These are phyloP conservation scores for Pythium folliculosum DNA, from an alignment of 352 stramenopile genomes.

Conservation along the genomic window DNA sequence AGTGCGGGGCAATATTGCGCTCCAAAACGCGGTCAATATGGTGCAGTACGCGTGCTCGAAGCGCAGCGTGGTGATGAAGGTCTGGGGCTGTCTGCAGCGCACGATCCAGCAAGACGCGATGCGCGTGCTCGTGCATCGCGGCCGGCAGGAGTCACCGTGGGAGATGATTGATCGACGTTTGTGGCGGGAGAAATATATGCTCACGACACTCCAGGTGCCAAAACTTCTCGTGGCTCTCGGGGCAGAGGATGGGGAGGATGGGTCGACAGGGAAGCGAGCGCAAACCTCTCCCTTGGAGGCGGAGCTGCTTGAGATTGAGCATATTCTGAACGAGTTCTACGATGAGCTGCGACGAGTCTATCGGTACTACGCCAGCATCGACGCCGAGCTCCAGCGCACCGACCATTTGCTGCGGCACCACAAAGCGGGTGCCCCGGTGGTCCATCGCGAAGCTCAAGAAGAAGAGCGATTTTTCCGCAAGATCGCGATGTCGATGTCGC, in stretches of 20 bases:
- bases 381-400: slow-evolving; percentile 29
- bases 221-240: slow-evolving; percentile 38
- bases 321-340: slow-evolving; percentile 46
- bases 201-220: slow-evolving; percentile 47
- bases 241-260: background rate
- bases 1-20: slow-evolving; percentile 50
- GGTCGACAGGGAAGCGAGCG: background rate
- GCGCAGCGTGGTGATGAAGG: slow-evolving; percentile 45
- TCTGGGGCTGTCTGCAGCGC: slow-evolving; percentile 57
- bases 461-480: slow-evolving; percentile 69
- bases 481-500: slow-evolving; percentile 63
- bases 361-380: slow-evolving; percentile 56
- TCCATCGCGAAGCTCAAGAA: slow-evolving; percentile 26
- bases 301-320: slow-evolving; percentile 42
- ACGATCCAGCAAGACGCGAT: slow-evolving; percentile 61
- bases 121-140: slow-evolving; percentile 43
- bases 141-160: slow-evolving; percentile 39
- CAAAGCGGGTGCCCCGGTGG: background rate
- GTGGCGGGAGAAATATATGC: slow-evolving; percentile 63
- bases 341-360: slow-evolving; percentile 52
- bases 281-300: slow-evolving; percentile 18
- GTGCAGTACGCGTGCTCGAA: slow-evolving; percentile 74
- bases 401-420: slow-evolving; percentile 31
- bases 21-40: slow-evolving; percentile 75
- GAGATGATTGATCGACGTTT: slow-evolving; percentile 52